Evolutionary conservation across 805 yeast species (phyloP), one percentile per base, ranked within the genome.

Genomic region (Ogataea thermomethanolica): DNA sequence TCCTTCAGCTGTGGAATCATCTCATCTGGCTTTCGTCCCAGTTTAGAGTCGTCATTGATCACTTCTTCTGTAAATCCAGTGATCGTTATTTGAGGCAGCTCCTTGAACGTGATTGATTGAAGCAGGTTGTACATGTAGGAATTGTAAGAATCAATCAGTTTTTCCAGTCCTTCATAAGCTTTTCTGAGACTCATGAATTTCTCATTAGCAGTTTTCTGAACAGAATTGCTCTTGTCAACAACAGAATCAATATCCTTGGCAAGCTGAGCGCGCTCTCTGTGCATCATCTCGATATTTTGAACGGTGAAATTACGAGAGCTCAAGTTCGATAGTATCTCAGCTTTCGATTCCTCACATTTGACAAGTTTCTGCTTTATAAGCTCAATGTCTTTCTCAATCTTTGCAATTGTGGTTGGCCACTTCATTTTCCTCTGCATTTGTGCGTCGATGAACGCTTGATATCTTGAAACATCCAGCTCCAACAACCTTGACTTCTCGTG

Each of bases 401-500:
- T 77, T n/a, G 70, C 66, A 35, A 87, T 56, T 31, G 78, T 74
- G 12, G 61, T 49, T 2, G 73, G 69, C 93, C 95, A 84, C 55
- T 78, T 80, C 10, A 58, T 49, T 49, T 79, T 81, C 45, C 86
- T 70, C n/a, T 67, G 66, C 50, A 79, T 76, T 76, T 84, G 80
- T 7, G 77, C 70, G 31, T 77, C 77, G 38, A 84, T 78, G 55
- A 83, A 86, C n/a, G 79, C 81, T 51, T 76, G 73, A 53, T 86
- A 84, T 59, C 84, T 83, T 31, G 67, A 65, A 30, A 83, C 68
- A 59, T 88, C 96, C 46, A 76, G 76, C 48, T 81, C 84, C 40
- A 88, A 65, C 1, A 87, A 84, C 45, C 68, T 69, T 5, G 78
- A 61, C 55, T 81, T 79, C 53, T 74, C 76, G 41, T 73, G 72